These are phyloP conservation scores for Pichia kluyveri DNA, from an alignment of 805 yeast genomes.

Conservation along the genomic window DNA sequence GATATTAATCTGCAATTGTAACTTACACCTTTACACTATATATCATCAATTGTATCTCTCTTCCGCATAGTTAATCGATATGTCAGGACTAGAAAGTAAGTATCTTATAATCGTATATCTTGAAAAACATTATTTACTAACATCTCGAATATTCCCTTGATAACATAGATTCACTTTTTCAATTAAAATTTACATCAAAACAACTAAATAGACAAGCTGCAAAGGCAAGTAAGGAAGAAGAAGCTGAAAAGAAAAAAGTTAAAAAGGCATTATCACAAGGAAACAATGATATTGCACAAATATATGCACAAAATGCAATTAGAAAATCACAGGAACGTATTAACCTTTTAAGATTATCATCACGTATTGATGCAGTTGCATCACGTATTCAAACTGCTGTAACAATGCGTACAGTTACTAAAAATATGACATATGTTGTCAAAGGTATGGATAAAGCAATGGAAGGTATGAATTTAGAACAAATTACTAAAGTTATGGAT, in stretches of 20 bases:
- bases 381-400: conserved; percentile 96
- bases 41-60: no score
- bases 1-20: no score
- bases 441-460: conserved; percentile 95
- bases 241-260: conserved; percentile 75
- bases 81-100: conserved; percentile 37
- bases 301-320: conserved; percentile 94
- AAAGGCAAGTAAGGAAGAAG: conserved; percentile 85
- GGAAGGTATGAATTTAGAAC: conserved; percentile 91
- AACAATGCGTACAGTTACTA: conserved; percentile 91
- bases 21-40: no score
- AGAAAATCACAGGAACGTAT: conserved; percentile 83
- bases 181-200: conserved; percentile 83
- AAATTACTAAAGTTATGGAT: conserved; percentile 91
- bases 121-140: no score
- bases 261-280: conserved; percentile 85
- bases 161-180: conserved; percentile 50
- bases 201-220: conserved; percentile 84
- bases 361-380: conserved; percentile 92
- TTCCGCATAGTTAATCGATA: conserved; percentile 9
- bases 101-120: not conserved
- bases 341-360: conserved; percentile 71
- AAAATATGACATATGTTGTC: conserved; percentile 88
- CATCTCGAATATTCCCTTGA: conserved; percentile 7
- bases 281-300: conserved; percentile 82